These are phyloP conservation scores for Phaffomyces opuntiae DNA, from an alignment of 805 yeast species.

Conservation along the genomic window DNA sequence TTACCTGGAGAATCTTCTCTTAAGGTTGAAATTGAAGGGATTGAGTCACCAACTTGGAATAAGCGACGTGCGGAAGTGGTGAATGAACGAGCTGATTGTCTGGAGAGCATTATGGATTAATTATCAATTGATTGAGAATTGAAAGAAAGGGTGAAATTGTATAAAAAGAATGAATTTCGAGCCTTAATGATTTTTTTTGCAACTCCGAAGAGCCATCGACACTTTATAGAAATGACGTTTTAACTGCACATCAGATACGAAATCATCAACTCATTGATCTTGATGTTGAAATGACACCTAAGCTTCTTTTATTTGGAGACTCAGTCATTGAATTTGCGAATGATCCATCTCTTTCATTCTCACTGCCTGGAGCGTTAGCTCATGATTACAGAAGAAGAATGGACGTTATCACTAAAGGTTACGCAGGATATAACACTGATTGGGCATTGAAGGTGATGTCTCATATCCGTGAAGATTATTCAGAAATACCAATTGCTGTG, in stretches of 20 bases:
- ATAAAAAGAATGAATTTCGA: not conserved
- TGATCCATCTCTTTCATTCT: not conserved
- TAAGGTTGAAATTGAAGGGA: constrained; percentile 51
- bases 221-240: no score
- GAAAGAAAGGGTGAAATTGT: not conserved
- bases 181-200: not conserved
- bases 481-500: not conserved
- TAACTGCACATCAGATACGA: no score
- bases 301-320: not conserved
- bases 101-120: constrained; percentile 7
- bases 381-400: not conserved
- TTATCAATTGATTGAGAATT: not conserved
- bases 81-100: constrained; percentile 20
- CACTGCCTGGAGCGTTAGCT: not conserved
- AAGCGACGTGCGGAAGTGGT: constrained; percentile 18
- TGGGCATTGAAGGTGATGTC: not conserved
- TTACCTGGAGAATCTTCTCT: constrained; percentile 61
- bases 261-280: no score
- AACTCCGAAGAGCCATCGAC: not conserved
- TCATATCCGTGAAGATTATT: not conserved
- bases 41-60: constrained; percentile 49
- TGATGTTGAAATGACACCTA: no score
- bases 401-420: not conserved
- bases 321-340: not conserved
- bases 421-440: not conserved